Conservation (phyloP, 371 early-diverging fungal genomes). For the Rhizopus sp. region DNA sequence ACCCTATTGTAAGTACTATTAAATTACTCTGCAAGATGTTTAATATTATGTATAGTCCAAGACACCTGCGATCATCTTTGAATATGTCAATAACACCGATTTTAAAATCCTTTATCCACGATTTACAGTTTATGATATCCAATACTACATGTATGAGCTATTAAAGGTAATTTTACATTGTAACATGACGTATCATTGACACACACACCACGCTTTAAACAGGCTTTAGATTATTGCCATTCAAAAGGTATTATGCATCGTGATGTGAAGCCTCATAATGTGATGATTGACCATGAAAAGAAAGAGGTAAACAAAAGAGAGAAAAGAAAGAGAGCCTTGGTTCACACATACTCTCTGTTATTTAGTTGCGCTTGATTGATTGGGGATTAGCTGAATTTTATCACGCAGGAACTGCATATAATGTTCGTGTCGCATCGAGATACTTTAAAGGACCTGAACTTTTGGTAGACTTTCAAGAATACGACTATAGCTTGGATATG, state of each 20-base stretch:
- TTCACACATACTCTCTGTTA: neutral
- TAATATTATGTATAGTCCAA: conserved; percentile 62
- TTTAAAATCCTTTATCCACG: conserved; percentile 71
- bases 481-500: conserved; percentile 99
- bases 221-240: conserved; percentile 98
- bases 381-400: conserved; percentile 99
- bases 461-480: conserved; percentile 95
- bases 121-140: conserved; percentile 92
- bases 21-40: conserved; percentile 30
- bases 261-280: conserved; percentile 99
- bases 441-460: conserved; percentile 99
- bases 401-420: conserved; percentile 96
- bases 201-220: neutral
- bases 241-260: conserved; percentile 99
- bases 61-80: conserved; percentile 97
- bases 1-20: conserved; percentile 71
- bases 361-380: conserved; percentile 94
- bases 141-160: conserved; percentile 95
- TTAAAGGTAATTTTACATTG: conserved; percentile 58
- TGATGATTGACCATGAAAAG: conserved; percentile 98
- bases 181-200: neutral
- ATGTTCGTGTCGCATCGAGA: conserved; percentile 97
- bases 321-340: conserved; percentile 13
- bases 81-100: conserved; percentile 87
- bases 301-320: conserved; percentile 61